phyloP scores from a whole-genome alignment of 495 filamentous ascomycete species.

The Xylaria venustula region DNA sequence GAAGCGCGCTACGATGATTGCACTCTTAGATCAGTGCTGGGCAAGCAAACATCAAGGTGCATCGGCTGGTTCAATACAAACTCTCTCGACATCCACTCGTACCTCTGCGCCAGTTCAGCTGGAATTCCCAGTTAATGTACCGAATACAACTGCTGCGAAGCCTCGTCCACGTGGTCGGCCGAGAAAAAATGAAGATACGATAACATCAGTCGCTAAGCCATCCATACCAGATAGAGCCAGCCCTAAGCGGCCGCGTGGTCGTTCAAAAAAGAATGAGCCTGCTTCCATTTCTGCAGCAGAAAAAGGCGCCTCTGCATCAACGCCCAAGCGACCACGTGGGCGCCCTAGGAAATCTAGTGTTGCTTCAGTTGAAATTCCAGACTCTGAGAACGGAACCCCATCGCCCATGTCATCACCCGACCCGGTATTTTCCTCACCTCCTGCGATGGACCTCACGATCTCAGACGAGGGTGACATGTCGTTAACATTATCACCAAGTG shows the following conservation, averaged over 20 bases:
- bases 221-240: not conserved
- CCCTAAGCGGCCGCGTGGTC: conserved; percentile 15
- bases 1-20: conserved; percentile 67
- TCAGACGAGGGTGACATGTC: conserved; percentile 43
- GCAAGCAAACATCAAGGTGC: conserved; percentile 37
- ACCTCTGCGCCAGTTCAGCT: conserved; percentile 9
- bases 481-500: conserved; percentile 31
- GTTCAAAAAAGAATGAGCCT: conserved; percentile 20
- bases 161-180: conserved; percentile 43
- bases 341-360: conserved; percentile 14
- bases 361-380: conserved; percentile 54
- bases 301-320: conserved; percentile 14
- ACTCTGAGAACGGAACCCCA: conserved; percentile 54
- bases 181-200: conserved; percentile 27
- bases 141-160: conserved; percentile 23
- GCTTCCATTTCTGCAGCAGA: conserved; percentile 4
- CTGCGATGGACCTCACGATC: conserved; percentile 30
- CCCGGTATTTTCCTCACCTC: conserved; percentile 36
- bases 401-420: conserved; percentile 39
- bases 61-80: conserved; percentile 6
- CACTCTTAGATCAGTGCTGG: conserved; percentile 74
- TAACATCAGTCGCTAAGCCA: conserved; percentile 3
- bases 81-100: conserved; percentile 24
- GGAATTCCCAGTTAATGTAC: not conserved
- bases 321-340: conserved; percentile 18